phyloP scores from a whole-genome alignment of 768 basidiomycete species.

The Serpula lacrymans region DNA sequence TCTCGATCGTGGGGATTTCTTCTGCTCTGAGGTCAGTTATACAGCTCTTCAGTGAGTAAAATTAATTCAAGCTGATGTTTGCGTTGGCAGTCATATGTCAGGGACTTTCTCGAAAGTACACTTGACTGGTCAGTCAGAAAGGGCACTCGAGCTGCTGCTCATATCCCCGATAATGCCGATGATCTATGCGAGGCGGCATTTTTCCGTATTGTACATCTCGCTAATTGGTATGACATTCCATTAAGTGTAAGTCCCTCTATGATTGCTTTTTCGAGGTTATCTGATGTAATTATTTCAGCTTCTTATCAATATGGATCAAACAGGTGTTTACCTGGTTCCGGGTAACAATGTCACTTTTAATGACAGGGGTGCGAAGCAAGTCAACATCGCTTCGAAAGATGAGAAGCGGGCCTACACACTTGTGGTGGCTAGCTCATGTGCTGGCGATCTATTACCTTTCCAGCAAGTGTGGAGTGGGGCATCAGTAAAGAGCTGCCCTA shows the following conservation, averaged over 20 bases:
- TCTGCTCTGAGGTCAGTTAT: no score
- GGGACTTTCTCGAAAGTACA: no score
- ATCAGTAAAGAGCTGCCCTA: slow-evolving; percentile 14
- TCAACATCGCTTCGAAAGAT: slow-evolving; percentile 22
- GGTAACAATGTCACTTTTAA: slow-evolving; percentile 13
- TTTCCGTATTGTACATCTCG: slow-evolving; percentile 14
- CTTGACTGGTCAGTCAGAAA: no score
- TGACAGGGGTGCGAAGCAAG: slow-evolving; percentile 18
- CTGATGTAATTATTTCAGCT: slow-evolving; percentile 2
- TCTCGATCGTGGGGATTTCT: no score
- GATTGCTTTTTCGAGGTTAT: no score
- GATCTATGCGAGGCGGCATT: slow-evolving; percentile 10
- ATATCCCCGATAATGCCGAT: slow-evolving; percentile 14
- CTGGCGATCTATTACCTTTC: slow-evolving; percentile 27
- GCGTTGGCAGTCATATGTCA: no score
- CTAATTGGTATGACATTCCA: slow-evolving; percentile 16
- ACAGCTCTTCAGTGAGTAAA: no score
- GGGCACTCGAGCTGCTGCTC: slow-evolving; percentile 14
- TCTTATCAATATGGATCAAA: slow-evolving; percentile 22
- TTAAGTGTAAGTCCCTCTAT: slow-evolving; percentile 1
- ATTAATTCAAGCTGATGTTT: no score
- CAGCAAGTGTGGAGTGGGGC: slow-evolving; percentile 27
- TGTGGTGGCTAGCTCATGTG: slow-evolving; percentile 18
- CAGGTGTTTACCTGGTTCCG: slow-evolving; percentile 12
- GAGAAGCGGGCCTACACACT: slow-evolving; percentile 30